Percentiles rank a stretch among this genome's conserved stretches.
These are phyloP conservation scores for Penicillium cinerascens DNA, from an alignment of 495 filamentous ascomycete genomes.

Conservation along the genomic window DNA sequence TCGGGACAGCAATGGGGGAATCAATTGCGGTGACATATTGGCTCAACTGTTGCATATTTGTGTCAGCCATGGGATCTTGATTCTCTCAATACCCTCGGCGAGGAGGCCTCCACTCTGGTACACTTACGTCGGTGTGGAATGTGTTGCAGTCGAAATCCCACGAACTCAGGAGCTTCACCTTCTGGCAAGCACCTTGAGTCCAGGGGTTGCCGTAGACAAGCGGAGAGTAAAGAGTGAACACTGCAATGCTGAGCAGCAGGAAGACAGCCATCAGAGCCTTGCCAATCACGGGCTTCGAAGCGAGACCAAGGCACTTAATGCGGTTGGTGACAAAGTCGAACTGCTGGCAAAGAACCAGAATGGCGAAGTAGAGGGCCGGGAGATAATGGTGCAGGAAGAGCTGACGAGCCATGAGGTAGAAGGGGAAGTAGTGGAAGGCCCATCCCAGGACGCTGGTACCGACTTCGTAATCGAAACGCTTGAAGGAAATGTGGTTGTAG, in stretches of 20 bases:
- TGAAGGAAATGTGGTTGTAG: slow-evolving; percentile 76
- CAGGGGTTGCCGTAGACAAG: slow-evolving; percentile 91
- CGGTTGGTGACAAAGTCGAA: slow-evolving; percentile 80
- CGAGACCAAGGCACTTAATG: slow-evolving; percentile 61
- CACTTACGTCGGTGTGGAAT: slow-evolving; percentile 83
- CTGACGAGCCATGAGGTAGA: slow-evolving; percentile 96
- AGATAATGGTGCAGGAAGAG: slow-evolving; percentile 98
- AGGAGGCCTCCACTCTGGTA: slow-evolving; percentile 33
- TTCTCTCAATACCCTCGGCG: slow-evolving; percentile 28
- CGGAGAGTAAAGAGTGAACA: slow-evolving; percentile 82
- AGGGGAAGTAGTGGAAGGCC: slow-evolving; percentile 96
- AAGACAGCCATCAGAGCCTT: slow-evolving; percentile 65
- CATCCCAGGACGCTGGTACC: slow-evolving; percentile 87
- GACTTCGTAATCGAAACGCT: slow-evolving; percentile 96
- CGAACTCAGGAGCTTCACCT: slow-evolving; percentile 77
- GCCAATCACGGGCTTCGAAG: slow-evolving; percentile 68
- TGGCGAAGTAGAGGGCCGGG: slow-evolving; percentile 90
- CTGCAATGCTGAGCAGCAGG: slow-evolving; percentile 64
- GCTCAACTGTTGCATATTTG: slow-evolving; percentile 29
- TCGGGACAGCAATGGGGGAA: slow-evolving; percentile 23
- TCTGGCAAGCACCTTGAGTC: slow-evolving; percentile 81
- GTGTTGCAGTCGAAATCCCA: slow-evolving; percentile 99
- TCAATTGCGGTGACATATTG: slow-evolving; percentile 38
- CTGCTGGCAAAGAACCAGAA: slow-evolving; percentile 82
- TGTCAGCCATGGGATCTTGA: slow-evolving; percentile 28